Conservation (phyloP, 1,284 basidiomycete species). For the Neolentinus lepideus region DNA sequence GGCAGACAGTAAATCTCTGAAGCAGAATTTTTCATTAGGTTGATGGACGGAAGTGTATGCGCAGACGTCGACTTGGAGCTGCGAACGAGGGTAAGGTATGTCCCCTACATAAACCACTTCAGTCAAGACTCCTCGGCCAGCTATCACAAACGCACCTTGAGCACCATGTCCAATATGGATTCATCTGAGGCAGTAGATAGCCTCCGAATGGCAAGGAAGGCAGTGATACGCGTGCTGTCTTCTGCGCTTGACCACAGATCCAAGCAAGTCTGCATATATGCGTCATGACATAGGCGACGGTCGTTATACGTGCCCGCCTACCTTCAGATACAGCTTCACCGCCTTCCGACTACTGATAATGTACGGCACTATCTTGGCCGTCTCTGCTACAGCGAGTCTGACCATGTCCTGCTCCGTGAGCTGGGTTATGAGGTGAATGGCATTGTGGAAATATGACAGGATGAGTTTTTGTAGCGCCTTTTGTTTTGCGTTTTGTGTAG, state of each 20-base stretch:
- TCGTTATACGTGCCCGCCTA: conserved; percentile 20
- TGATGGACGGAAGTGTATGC: conserved; percentile 90
- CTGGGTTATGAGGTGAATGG: conserved; percentile 74
- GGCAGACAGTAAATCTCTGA: conserved; percentile 86
- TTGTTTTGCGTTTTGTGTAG: conserved; percentile 67
- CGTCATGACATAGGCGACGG: conserved; percentile 1
- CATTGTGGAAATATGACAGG: conserved; percentile 84
- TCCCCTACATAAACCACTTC: conserved; percentile 44
- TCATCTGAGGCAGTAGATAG: conserved; percentile 79
- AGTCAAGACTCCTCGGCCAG: conserved; percentile 7
- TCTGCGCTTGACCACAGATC: conserved; percentile 78
- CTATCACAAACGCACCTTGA: conserved; percentile 56
- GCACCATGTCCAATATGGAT: conserved; percentile 76
- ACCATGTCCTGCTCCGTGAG: conserved; percentile 66
- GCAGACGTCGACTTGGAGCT: conserved; percentile 78
- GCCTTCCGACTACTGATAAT: conserved; percentile 78
- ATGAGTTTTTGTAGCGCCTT: conserved; percentile 85
- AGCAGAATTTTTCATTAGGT: conserved; percentile 97
- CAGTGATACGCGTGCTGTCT: conserved; percentile 81
- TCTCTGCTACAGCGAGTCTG: conserved; percentile 73
- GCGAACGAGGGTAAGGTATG: conserved; percentile 81
- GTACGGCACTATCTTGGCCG: conserved; percentile 83
- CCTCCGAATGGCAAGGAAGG: conserved; percentile 83
- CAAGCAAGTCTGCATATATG: conserved; percentile 56
- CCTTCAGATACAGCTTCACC: conserved; percentile 82